Base-by-base conservation (phyloP, 208 protist genomes). In the Acanthamoeba lenticulata region DNA sequence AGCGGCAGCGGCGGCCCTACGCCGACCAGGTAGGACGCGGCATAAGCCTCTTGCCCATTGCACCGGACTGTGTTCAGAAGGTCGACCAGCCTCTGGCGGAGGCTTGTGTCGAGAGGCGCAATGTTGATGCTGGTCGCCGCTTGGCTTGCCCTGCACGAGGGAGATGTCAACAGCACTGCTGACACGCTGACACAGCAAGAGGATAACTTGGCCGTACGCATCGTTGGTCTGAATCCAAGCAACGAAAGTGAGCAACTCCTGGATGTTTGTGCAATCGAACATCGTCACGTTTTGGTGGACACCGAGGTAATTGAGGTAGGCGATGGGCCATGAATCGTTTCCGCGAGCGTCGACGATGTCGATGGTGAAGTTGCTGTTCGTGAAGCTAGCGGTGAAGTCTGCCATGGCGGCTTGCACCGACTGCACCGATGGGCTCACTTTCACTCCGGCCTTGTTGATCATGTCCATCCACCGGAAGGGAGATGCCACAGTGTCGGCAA, bases 381-480 rank as follows among this genome's bases (percentile, higher is more conserved):
- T 13, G 81, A 44, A 65, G 4, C 36, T 2, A 0, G 19, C 47
- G 11, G 27, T 29, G 52, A 42, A 91, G 60, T 91, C 77, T 6
- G 42, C n/a, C 77, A 86, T 86, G 44, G 77, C 77, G 19, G 77
- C 17, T 19, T 60, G 77, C 44, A 86, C 29, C 45, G 77, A 86
- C 0, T 55, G 42, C 44, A 57, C 77, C 1, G 77, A 38, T 5
- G 45, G 77, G 2, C 36, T 2, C 19, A 86, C 77, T 27, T 11
- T 19, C 9, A 29, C 44, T 5, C 85, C 49, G 5, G 85, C 85
- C 77, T 86, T 86, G 77, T 86, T 86, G 40, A 86, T 57, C 77
- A 86, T 86, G 44, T 86, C 57, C 27, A 86, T 21, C 45, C 44
- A 86, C 44, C 57, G 27, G 24, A 45, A 62, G 7, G 4, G 0